phyloP scores from a whole-genome alignment of 2,329 filamentous ascomycete genomes.

The Bipolaris victoriae region DNA sequence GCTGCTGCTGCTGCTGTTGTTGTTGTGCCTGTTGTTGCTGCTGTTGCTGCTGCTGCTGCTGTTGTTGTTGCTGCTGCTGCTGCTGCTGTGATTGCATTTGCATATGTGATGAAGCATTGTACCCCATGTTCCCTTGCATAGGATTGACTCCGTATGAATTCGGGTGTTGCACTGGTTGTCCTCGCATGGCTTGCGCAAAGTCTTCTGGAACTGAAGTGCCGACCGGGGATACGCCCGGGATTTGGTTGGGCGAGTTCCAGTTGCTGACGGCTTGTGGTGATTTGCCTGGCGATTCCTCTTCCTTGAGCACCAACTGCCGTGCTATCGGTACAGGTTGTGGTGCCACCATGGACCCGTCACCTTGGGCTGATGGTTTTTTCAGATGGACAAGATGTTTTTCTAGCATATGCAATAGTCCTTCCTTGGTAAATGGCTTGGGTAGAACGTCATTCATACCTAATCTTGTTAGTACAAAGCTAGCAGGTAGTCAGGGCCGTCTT shows the following conservation, averaged over 20 bases:
- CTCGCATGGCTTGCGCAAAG: slow-evolving; percentile 55
- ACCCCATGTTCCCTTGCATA: slow-evolving; percentile 47
- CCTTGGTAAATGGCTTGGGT: slow-evolving; percentile 92
- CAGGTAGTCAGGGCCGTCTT: slow-evolving; percentile 47
- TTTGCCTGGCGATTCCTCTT: slow-evolving; percentile 67
- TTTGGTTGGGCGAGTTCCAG: slow-evolving; percentile 68
- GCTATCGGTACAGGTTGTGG: slow-evolving; percentile 59
- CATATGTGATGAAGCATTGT: slow-evolving; percentile 49
- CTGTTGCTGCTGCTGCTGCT: slow-evolving; percentile 33
- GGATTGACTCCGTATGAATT: slow-evolving; percentile 47
- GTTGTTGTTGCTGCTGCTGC: slow-evolving; percentile 8
- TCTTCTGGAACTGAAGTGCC: slow-evolving; percentile 55
- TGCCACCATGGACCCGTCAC: slow-evolving; percentile 56
- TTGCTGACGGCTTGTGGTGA: slow-evolving; percentile 66
- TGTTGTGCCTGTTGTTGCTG: slow-evolving; percentile 29
- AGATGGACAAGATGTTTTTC: slow-evolving; percentile 88
- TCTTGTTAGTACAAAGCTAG: slow-evolving; percentile 32
- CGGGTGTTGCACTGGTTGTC: slow-evolving; percentile 41
- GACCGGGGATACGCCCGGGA: slow-evolving; percentile 64
- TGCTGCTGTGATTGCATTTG: slow-evolving; percentile 41
- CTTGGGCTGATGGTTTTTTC: slow-evolving; percentile 64
- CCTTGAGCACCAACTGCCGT: slow-evolving; percentile 62
- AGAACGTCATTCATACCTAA: slow-evolving; percentile 96
- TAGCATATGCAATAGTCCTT: slow-evolving; percentile 78
- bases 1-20: slow-evolving; percentile 31